A percentile compares a stretch with the other conserved stretches of the same genome.
Conservation (phyloP, 108 stramenopile species). For the Chaetoceros tenuissimus region DNA sequence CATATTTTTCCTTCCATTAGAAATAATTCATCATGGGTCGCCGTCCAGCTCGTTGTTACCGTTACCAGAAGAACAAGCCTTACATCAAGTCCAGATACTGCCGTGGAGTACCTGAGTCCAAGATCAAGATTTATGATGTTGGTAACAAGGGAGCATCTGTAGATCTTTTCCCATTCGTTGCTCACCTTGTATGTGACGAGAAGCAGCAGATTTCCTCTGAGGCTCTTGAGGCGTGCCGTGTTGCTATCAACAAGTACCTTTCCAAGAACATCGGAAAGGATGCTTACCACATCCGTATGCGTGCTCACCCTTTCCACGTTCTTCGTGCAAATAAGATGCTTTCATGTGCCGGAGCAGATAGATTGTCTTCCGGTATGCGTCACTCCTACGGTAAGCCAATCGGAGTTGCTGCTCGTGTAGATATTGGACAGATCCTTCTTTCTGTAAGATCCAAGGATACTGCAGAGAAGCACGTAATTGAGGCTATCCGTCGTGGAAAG, state of each 20-base stretch:
- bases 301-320: conserved; percentile 99
- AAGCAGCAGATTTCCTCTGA: conserved; percentile 99
- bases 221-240: conserved; percentile 99
- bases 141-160: conserved; percentile 98
- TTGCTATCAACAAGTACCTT: conserved; percentile 99
- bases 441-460: conserved; percentile 92
- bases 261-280: conserved; percentile 98
- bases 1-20: too few relatives aligned
- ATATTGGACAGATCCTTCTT: conserved; percentile 97
- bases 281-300: conserved; percentile 98
- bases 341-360: conserved; percentile 99
- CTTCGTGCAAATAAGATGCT: conserved; percentile 99
- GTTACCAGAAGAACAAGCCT: conserved; percentile 99
- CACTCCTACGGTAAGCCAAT: conserved; percentile 99
- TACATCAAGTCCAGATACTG: conserved; percentile 99
- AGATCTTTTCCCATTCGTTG: conserved; percentile 98
- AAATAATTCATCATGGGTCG: too few relatives aligned
- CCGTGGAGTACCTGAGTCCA: conserved; percentile 99
- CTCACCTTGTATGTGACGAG: conserved; percentile 99
- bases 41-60: conserved; percentile 96
- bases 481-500: conserved; percentile 99
- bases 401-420: conserved; percentile 97
- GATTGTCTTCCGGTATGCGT: conserved; percentile 97
- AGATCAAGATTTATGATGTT: conserved; percentile 98
- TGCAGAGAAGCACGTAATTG: conserved; percentile 86